These are phyloP conservation scores for Theileria orientalis DNA, from an alignment of 169 alveolate genomes.

Conservation along the genomic window DNA sequence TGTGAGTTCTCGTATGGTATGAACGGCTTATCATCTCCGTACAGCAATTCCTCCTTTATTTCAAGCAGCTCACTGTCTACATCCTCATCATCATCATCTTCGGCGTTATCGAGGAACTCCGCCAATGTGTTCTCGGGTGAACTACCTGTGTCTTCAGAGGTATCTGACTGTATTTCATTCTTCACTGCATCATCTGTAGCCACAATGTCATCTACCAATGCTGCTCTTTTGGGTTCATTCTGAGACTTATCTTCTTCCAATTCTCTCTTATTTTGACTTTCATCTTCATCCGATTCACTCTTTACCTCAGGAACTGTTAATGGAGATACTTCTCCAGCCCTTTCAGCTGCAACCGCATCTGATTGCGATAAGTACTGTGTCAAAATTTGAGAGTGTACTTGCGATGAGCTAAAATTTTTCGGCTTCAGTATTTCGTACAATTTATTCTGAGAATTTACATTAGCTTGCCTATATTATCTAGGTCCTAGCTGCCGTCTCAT, in stretches of 20 bases:
- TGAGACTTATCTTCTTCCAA: background rate
- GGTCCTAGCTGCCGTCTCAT: background rate
- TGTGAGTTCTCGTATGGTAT: background rate
- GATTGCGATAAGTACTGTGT: background rate
- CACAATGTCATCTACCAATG: too few relatives aligned
- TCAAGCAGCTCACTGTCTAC: background rate
- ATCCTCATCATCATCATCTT: background rate
- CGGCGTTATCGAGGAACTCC: background rate
- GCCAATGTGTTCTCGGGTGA: background rate
- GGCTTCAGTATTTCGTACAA: background rate
- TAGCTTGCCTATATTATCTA: background rate
- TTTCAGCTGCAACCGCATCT: conserved; percentile 40
- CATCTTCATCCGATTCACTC: background rate
- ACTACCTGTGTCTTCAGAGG: background rate
- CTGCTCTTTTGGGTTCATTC: background rate
- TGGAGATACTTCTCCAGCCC: background rate
- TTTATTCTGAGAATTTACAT: too few relatives aligned
- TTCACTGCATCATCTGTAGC: background rate
- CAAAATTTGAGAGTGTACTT: background rate
- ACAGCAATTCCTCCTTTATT: background rate
- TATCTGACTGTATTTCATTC: background rate
- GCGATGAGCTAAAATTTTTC: background rate
- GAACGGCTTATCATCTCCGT: background rate
- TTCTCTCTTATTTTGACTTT: conserved; percentile 4
- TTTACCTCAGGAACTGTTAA: too few relatives aligned